Base-by-base conservation (phyloP, 1,139 yeast species). In the Geotrichum histeridarum region DNA sequence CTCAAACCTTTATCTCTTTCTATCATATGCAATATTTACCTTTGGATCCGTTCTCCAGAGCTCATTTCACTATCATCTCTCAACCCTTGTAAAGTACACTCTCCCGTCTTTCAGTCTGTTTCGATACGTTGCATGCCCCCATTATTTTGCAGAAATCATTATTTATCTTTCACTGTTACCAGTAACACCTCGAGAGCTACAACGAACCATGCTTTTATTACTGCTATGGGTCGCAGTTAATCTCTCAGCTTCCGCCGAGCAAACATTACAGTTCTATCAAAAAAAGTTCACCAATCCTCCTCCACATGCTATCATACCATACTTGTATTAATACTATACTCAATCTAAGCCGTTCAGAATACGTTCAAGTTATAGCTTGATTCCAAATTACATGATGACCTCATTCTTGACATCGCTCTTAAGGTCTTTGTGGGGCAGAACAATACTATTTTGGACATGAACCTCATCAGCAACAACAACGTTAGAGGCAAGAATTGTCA, bases 101-200 rank as follows among this genome's bases (percentile, higher is more conserved):
- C 65, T 80, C 36, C 97, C 97, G 0, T 64, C 66, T 0, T 68
- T 68, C 42, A 76, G 83, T 1, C 64, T 82, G 48, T 84, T 88
- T 67, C 68, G 68, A 42, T 63, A 64, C 12, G 75, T 80, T 1
- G 77, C 85, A 11, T 84, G 90, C 63, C 91, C 97, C 0, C 97
- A 91, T 67, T 91, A 90, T 63, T 73, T 84, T 15, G 86, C 86
- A 61, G 98, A 91, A 65, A 71, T 87, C 1, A 55, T 79, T 32
- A 78, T 90, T 17, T 91, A 91, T 63, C 48, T 74, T 0, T 65
- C 80, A 0, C 63, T 79, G 0, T 60, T 62, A 6, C 27, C 67
- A 2, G 47, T 68, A 0, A 59, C 68, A n/a, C 60, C 69, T 3
- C 54, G 59, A 17, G 63, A 61, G 12, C 12, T 17, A n/a, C 32